Base-by-base conservation (phyloP, 306 rosid species). In the Cyamopsis tetragonoloba region DNA sequence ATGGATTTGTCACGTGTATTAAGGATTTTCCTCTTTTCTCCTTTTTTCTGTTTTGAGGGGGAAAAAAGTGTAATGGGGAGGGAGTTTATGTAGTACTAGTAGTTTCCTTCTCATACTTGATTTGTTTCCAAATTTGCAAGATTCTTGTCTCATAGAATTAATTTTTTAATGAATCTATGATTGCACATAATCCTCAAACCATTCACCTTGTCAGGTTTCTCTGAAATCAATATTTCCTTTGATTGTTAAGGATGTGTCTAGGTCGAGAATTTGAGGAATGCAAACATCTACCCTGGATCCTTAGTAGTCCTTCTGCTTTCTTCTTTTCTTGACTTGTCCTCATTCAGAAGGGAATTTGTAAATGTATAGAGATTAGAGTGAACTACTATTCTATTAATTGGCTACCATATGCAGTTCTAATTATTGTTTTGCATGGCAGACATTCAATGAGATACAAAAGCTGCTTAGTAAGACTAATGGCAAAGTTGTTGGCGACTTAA, bases 401-500 rank as follows among this genome's bases (percentile, higher is more conserved):
- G 30, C 38, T 39, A 8, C 42, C 50, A 47, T 66, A 27, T 22
- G 6, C 13, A 41, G 14, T 53, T 73, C 88, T 83, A 58, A 78
- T 48, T 80, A n/a, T 79, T 62, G 47, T 65, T 57, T 80, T 71
- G 15, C 67, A 6, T 86, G 84, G 57, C 95, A 93, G 99, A 80
- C 95, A 48, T 95, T 95, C 79, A 86, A 90, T 27, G 82, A 90
- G 83, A 37, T 95, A 77, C 99, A 95, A 68, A 88, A 82, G 66
- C 83, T 95, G 68, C 95, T 95, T 68, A 65, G 81, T 57, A 95
- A 95, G 84, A 90, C 92, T 14, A 86, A 90, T 59, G 97, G 97
- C 11, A 76, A 90, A 86, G 90, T 90, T 77, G 96, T 95, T 22
- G 99, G 99, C 4, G 99, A 95, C 80, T 77, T 95, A 30, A 95